Evolutionary conservation across 148 eudicot genomes (phyloP).

Genomic region (Chenopodium berlandieri): DNA sequence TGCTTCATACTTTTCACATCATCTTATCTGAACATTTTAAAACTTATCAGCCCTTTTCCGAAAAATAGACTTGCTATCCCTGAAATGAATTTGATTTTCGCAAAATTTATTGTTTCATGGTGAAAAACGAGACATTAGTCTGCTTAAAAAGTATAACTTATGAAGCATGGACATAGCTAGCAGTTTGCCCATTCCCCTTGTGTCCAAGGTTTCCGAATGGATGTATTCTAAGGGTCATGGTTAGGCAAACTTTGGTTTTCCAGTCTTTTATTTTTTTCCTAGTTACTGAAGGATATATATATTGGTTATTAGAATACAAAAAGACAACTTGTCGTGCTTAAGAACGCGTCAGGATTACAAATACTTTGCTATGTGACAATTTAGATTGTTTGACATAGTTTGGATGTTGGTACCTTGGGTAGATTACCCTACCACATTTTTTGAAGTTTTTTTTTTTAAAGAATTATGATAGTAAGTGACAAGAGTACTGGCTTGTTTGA

Average conservation of each 20-base stretch:
- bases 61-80: neutral
- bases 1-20: neutral
- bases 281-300: neutral
- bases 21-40: neutral
- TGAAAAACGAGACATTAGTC: neutral
- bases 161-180: neutral
- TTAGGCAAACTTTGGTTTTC: neutral
- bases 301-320: neutral
- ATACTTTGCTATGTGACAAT: neutral
- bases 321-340: neutral
- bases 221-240: neutral
- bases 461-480: neutral
- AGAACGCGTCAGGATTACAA: neutral
- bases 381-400: neutral
- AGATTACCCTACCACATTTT: neutral
- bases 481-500: neutral
- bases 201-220: neutral
- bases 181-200: neutral
- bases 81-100: neutral
- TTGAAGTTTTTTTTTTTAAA: neutral
- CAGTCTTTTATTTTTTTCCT: neutral
- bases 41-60: neutral
- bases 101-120: neutral
- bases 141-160: neutral
- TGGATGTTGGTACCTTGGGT: neutral